Percentiles rank a stretch among this genome's conserved stretches.
Conservation (phyloP, 495 filamentous ascomycete genomes). For the Filosporella fistucella region DNA sequence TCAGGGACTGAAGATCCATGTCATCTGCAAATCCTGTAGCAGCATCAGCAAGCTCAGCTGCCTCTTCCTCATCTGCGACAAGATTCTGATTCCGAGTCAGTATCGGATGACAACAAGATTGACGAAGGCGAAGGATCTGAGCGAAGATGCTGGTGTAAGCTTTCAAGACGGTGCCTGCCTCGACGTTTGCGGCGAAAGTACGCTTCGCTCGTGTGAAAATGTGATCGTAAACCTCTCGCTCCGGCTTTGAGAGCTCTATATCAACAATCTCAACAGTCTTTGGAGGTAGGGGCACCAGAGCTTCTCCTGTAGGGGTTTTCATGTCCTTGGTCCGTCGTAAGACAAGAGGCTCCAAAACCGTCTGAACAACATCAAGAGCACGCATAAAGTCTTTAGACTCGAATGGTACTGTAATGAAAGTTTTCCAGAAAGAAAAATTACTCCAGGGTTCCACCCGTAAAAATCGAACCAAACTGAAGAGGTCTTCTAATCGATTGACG, state of each 20-base stretch:
- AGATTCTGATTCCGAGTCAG: constrained; percentile 81
- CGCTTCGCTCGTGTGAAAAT: constrained; percentile 79
- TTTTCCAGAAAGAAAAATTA: constrained; percentile 98
- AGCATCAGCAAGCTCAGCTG: constrained; percentile 72
- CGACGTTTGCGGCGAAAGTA: constrained; percentile 78
- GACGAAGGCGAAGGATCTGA: constrained; percentile 89
- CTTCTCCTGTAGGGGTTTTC: constrained; percentile 88
- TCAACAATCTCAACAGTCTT: constrained; percentile 78
- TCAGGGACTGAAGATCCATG: constrained; percentile 87
- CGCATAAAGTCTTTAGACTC: constrained; percentile 91
- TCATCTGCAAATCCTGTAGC: constrained; percentile 83
- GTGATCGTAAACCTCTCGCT: constrained; percentile 87
- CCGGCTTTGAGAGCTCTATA: constrained; percentile 75
- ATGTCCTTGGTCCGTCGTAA: constrained; percentile 94
- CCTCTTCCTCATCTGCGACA: constrained; percentile 84
- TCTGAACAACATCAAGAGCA: constrained; percentile 94
- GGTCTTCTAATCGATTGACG: constrained; percentile 91
- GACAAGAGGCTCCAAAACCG: constrained; percentile 92
- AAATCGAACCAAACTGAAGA: constrained; percentile 93
- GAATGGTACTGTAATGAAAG: constrained; percentile 96
- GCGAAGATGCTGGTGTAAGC: constrained; percentile 95
- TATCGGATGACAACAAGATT: constrained; percentile 90
- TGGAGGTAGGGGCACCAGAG: constrained; percentile 80
- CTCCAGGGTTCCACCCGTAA: constrained; percentile 93
- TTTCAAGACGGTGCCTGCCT: constrained; percentile 88